phyloP scores from a whole-genome alignment of 495 filamentous ascomycete species.

The Neurospora hispaniola region DNA sequence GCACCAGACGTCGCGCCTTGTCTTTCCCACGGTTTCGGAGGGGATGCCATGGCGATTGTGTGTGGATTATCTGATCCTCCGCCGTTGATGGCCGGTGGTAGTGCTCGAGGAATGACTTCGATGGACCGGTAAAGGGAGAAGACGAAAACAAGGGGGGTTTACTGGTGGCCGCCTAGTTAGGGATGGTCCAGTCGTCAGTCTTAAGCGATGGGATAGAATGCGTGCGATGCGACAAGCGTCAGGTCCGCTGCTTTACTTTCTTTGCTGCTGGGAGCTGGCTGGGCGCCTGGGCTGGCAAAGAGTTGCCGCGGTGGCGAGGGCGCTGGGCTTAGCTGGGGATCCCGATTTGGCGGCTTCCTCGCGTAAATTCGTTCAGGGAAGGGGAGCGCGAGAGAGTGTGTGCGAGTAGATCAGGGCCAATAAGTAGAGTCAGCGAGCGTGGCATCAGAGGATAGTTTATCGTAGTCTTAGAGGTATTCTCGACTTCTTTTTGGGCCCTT shows the following conservation, averaged over 20 bases:
- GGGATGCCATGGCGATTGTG: conserved; percentile 48
- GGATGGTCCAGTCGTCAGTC: background rate
- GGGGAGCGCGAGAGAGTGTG: background rate
- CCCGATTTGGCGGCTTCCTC: background rate
- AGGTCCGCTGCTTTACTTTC: background rate
- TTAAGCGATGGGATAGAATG: background rate
- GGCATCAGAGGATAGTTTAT: background rate
- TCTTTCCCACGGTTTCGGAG: conserved; percentile 94
- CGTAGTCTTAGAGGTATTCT: background rate
- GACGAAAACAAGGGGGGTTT: background rate
- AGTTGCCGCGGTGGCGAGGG: background rate
- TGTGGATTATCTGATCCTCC: background rate
- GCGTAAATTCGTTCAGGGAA: background rate
- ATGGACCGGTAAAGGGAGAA: background rate
- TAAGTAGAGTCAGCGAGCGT: background rate
- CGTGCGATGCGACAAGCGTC: background rate
- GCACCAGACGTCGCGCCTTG: conserved; percentile 50
- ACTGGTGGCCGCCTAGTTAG: background rate
- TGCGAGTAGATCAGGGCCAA: background rate
- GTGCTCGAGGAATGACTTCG: background rate
- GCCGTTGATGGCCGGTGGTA: background rate
- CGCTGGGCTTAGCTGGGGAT: background rate
- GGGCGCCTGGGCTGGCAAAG: background rate
- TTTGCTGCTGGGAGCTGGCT: background rate
- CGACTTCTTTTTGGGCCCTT: background rate